Percentiles rank a stretch among this genome's conserved stretches.
Evolutionary conservation across 139 green algal species (phyloP).

Genomic region (Zygnema cylindricum): DNA sequence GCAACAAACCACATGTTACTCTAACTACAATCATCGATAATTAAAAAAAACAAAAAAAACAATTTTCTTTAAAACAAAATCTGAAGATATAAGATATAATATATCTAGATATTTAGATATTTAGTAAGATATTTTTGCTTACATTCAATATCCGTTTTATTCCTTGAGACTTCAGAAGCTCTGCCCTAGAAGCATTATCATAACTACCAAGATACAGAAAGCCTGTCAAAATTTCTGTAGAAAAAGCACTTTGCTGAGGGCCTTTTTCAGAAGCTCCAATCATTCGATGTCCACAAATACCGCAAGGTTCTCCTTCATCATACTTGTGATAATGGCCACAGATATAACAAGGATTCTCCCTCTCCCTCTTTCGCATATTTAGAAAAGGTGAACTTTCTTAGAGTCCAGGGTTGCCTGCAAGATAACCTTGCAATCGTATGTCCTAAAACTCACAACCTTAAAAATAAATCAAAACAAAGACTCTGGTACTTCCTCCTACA

Average conservation of each 20-base stretch:
- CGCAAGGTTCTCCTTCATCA: slow-evolving; percentile 78
- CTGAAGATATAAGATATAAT: no score
- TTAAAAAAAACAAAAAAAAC: background rate
- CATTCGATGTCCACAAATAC: slow-evolving; percentile 80
- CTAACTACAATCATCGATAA: no score
- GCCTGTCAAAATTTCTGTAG: slow-evolving; percentile 78
- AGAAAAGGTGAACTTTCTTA: slow-evolving; percentile 17
- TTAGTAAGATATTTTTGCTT: no score
- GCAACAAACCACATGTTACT: no score
- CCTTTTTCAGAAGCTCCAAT: slow-evolving; percentile 62
- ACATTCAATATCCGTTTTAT: slow-evolving; percentile 90
- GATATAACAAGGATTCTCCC: slow-evolving; percentile 85
- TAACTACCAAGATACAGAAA: slow-evolving; percentile 90
- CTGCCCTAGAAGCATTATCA: slow-evolving; percentile 83
- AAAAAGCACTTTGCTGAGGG: slow-evolving; percentile 68
- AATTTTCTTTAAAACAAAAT: no score
- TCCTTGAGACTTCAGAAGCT: slow-evolving; percentile 83
- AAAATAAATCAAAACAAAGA: background rate
- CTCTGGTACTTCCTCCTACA: no score
- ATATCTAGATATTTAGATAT: no score
- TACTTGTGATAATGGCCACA: slow-evolving; percentile 88
- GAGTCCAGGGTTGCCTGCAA: background rate
- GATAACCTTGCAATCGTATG: background rate
- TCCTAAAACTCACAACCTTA: background rate
- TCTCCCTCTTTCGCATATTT: slow-evolving; percentile 68